A percentile compares a stretch with the other conserved stretches of the same genome.
phyloP scores from a whole-genome alignment of 805 yeast species.

The Saturnispora mendoncae region DNA sequence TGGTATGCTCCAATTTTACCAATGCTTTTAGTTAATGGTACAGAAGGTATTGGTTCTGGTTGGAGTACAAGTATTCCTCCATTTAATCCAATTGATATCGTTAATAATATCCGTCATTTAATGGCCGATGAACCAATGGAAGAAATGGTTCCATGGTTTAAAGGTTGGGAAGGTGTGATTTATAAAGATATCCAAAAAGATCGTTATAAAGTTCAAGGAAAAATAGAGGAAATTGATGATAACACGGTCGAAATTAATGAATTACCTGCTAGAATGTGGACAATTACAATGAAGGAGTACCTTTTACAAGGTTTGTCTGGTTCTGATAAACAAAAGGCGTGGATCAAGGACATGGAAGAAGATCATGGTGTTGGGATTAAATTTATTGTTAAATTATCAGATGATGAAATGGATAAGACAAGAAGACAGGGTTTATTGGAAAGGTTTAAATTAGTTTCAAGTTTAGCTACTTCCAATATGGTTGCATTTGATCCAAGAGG shows the following conservation, averaged over 20 bases:
- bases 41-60: slow-evolving; percentile 98
- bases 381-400: slow-evolving; percentile 65
- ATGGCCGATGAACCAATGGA: slow-evolving; percentile 63
- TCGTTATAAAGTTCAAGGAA: slow-evolving; percentile 69
- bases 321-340: slow-evolving; percentile 62
- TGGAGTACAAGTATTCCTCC: slow-evolving; percentile 94
- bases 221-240: slow-evolving; percentile 70
- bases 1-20: slow-evolving; percentile 95
- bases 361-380: slow-evolving; percentile 79
- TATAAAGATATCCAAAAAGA: slow-evolving; percentile 51
- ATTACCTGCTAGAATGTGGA: slow-evolving; percentile 90
- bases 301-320: slow-evolving; percentile 66
- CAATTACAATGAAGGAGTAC: slow-evolving; percentile 79
- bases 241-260: slow-evolving; percentile 84
- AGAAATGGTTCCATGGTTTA: slow-evolving; percentile 86
- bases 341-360: slow-evolving; percentile 94
- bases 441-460: slow-evolving; percentile 66
- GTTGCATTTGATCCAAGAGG: slow-evolving; percentile 92
- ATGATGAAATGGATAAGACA: slow-evolving; percentile 79
- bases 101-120: slow-evolving; percentile 59
- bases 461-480: slow-evolving; percentile 75
- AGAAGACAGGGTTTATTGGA: slow-evolving; percentile 69
- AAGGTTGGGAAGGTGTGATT: slow-evolving; percentile 88
- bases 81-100: slow-evolving; percentile 79
- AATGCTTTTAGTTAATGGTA: slow-evolving; percentile 88